Evolutionary conservation across 345 rosid genomes (phyloP).

Genomic region (Aquilaria sinensis): DNA sequence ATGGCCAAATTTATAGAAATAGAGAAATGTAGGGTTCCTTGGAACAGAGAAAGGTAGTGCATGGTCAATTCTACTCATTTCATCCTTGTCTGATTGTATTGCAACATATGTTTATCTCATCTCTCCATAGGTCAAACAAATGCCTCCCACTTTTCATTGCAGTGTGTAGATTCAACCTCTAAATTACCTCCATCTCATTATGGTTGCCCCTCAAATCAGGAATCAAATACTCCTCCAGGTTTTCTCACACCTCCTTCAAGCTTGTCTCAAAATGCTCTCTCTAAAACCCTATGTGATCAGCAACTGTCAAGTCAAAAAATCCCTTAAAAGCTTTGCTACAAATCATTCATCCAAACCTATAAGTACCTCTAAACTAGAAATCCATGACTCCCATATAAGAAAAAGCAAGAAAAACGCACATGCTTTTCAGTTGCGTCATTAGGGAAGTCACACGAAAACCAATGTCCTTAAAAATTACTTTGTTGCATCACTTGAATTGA

Average conservation of each 20-base stretch:
- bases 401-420: too few relatives aligned
- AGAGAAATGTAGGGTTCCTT: too few relatives aligned
- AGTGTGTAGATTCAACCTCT: slow-evolving; percentile 57
- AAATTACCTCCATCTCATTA: slow-evolving; percentile 68
- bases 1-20: too few relatives aligned
- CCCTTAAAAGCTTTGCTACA: slow-evolving; percentile 58
- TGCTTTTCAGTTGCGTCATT: too few relatives aligned
- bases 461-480: too few relatives aligned
- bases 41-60: too few relatives aligned
- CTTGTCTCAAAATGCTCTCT: slow-evolving; percentile 45
- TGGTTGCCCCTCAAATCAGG: slow-evolving; percentile 63
- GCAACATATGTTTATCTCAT: background rate
- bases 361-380: slow-evolving; percentile 5
- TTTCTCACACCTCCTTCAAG: slow-evolving; percentile 49
- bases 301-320: slow-evolving; percentile 38
- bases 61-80: too few relatives aligned
- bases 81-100: too few relatives aligned
- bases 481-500: too few relatives aligned
- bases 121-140: slow-evolving; percentile 65
- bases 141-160: slow-evolving; percentile 56
- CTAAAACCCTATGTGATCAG: slow-evolving; percentile 42
- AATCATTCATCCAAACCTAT: slow-evolving; percentile 57
- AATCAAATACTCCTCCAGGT: slow-evolving; percentile 62
- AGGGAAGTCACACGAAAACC: too few relatives aligned
- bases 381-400: too few relatives aligned